Evolutionary conservation across 495 filamentous ascomycete species (phyloP).

Genomic region (Penicillium coffeae): DNA sequence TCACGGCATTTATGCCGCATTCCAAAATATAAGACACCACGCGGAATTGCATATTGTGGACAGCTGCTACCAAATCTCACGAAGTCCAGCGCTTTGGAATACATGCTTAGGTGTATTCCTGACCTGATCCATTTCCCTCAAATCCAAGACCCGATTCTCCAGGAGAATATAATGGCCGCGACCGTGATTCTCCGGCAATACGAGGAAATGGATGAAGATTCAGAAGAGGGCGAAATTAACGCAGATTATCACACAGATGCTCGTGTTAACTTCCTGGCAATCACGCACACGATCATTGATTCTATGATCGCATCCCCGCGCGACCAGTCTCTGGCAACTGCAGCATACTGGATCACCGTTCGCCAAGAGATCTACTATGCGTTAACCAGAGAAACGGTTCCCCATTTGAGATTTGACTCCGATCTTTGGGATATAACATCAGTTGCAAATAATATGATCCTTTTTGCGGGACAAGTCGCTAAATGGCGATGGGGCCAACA

Average conservation of each 20-base stretch:
- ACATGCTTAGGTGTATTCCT: conserved; percentile 28
- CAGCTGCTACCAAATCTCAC: conserved; percentile 15
- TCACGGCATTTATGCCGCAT: conserved; percentile 19
- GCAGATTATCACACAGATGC: not conserved
- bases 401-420: conserved; percentile 7
- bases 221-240: conserved; percentile 11
- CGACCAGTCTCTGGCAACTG: conserved; percentile 17
- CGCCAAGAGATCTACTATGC: conserved; percentile 28
- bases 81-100: conserved; percentile 21
- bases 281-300: conserved; percentile 25
- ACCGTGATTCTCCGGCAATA: conserved; percentile 27
- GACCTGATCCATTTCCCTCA: conserved; percentile 18
- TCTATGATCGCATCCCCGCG: conserved; percentile 19
- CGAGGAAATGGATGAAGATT: conserved; percentile 30
- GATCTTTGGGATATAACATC: conserved; percentile 13
- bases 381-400: conserved; percentile 15
- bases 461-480: conserved; percentile 22
- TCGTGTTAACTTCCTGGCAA: conserved; percentile 20
- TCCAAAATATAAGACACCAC: conserved; percentile 19
- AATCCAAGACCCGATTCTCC: conserved; percentile 12
- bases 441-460: conserved; percentile 19
- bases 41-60: conserved; percentile 16
- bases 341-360: conserved; percentile 25
- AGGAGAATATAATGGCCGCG: conserved; percentile 28
- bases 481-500: conserved; percentile 22